Evolutionary conservation across 179 eudicot genomes (phyloP), one percentile per base, ranked within the genome.

Genomic region (Camellia oleifera): DNA sequence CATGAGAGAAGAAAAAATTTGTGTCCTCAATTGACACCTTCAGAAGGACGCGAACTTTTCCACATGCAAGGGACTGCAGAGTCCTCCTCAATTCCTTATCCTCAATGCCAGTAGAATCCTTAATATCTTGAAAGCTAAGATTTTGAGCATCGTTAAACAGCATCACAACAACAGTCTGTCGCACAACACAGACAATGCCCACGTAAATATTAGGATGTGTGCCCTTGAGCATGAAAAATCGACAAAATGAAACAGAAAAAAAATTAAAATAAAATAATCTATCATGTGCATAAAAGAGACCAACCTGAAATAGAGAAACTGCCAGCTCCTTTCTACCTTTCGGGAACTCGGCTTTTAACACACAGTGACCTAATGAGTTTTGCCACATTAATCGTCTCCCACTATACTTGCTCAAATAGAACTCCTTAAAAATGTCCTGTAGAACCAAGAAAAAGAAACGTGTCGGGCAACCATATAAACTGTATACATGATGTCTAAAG

Each of bases 311-410:
- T 61, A 96, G 90, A 74, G 99, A 96, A 82, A 96, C 97, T 61
- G 99, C 92, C 69, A 96, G 93, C 92, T 96, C 99, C 89, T 94
- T 96, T 91, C 83, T 96, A 81, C 97, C 98, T 77, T 91, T 96
- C 0, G 91, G 88, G 83, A 92, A 96, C 62, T 92, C 94, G 56
- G 94, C 97, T 86, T 96, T 96, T 60, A 96, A 80, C 45, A 96
- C 97, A 83, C 98, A 96, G 75, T 94, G 99, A 64, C 99, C 98
- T 75, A 96, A 87, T 74, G 99, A 94, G 79, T 94, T 96, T 85
- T 96, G 98, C 98, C 99, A 94, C 98, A 96, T 96, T 84, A 96
- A 89, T 77, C 99, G 90, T 84, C 99, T 89, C 71, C 99, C 99
- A 82, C 94, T 92, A 80, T 96, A 90, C 84, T 96, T 94, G 83